Conservation (phyloP, 345 rosid species). For the Anacardium occidentale region DNA sequence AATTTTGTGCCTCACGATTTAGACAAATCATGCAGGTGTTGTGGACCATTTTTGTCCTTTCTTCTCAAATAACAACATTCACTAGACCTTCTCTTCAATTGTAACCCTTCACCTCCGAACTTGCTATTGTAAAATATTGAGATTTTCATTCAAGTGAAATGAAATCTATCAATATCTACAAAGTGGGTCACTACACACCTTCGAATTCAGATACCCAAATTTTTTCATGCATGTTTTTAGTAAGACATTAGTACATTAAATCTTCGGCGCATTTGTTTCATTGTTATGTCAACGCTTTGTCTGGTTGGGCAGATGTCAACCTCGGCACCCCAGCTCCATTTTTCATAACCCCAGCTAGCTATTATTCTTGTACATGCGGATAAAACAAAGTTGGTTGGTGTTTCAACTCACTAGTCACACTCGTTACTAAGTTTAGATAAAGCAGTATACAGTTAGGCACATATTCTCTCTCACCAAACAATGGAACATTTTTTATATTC, state of each 20-base stretch:
- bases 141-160: slow-evolving; percentile 4
- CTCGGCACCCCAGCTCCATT: slow-evolving; percentile 11
- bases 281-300: slow-evolving; percentile 16
- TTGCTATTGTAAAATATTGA: slow-evolving; percentile 12
- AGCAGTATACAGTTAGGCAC: slow-evolving; percentile 36
- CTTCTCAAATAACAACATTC: slow-evolving; percentile 1
- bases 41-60: slow-evolving; percentile 35
- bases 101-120: background rate
- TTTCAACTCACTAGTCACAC: slow-evolving; percentile 37
- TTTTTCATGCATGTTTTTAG: slow-evolving; percentile 5
- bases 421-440: slow-evolving; percentile 32
- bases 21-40: slow-evolving; percentile 30
- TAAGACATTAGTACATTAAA: slow-evolving; percentile 12
- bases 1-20: slow-evolving; percentile 26
- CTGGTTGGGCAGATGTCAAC: slow-evolving; percentile 20
- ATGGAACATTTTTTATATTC: slow-evolving; percentile 12
- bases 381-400: slow-evolving; percentile 33
- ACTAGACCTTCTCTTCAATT: slow-evolving; percentile 18
- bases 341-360: slow-evolving; percentile 14
- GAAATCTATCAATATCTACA: background rate
- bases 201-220: background rate
- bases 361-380: slow-evolving; percentile 1
- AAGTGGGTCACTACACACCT: background rate
- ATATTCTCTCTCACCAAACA: slow-evolving; percentile 31
- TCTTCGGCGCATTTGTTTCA: slow-evolving; percentile 24